A percentile compares a stretch with the other conserved stretches of the same genome.
These are phyloP conservation scores for Lyophyllum atratum DNA, from an alignment of 768 basidiomycete species.

Conservation along the genomic window DNA sequence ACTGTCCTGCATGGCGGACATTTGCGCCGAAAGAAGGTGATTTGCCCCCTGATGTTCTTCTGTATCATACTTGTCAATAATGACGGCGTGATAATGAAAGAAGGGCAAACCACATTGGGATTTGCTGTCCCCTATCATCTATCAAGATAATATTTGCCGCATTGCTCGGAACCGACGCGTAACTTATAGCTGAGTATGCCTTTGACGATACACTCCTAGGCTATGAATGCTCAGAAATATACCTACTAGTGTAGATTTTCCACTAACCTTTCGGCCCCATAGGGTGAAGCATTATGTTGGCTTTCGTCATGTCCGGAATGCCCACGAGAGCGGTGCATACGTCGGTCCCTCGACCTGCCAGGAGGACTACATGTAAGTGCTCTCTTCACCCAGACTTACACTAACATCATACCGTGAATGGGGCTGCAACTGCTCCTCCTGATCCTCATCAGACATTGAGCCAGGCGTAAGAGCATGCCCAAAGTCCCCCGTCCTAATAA, in stretches of 20 bases:
- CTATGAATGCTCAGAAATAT: not conserved
- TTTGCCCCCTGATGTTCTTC: constrained; percentile 3
- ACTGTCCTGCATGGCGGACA: not conserved
- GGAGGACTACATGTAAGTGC: not conserved
- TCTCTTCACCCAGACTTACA: not conserved
- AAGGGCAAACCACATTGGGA: constrained; percentile 29
- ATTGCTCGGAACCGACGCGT: constrained; percentile 24
- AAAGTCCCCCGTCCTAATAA: constrained; percentile 18
- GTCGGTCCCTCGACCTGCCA: not conserved
- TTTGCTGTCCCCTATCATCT: constrained; percentile 33
- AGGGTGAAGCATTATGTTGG: not conserved
- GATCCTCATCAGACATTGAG: not conserved
- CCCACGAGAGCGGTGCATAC: no score
- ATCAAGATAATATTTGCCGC: constrained; percentile 33
- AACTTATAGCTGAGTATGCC: constrained; percentile 16
- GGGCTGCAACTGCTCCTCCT: not conserved
- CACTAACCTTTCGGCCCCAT: not conserved
- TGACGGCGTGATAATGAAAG: not conserved
- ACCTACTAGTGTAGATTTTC: not conserved
- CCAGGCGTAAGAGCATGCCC: not conserved
- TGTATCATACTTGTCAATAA: not conserved
- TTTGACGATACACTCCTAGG: constrained; percentile 3
- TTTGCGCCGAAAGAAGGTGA: not conserved
- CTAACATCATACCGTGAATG: not conserved
- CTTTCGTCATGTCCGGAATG: not conserved